Evolutionary conservation across 2,329 filamentous ascomycete genomes (phyloP), one percentile per base, ranked within the genome.

Genomic region (Phoma sp.): DNA sequence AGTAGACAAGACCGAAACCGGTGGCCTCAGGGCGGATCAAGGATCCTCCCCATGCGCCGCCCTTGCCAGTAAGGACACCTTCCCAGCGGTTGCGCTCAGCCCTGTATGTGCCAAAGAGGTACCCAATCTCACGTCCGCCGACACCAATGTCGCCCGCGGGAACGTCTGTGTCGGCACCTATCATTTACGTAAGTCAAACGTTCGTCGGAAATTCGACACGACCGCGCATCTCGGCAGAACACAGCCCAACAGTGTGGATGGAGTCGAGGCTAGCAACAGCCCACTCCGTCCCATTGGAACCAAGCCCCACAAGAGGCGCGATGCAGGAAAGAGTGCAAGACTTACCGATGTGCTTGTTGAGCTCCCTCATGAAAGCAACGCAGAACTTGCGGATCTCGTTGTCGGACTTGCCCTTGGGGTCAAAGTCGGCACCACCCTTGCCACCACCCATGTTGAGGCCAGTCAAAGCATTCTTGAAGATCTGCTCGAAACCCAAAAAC

Each of bases 381-480:
- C 93, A 98, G 86, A 99, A 98, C 75, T 91, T 90, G 73, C 95
- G 90, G 81, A 98, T 98, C 85, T 98, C 95, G 77, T 87, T 90
- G 80, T 99, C 93, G 51, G 89, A 90, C 86, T 97, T 98, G 82
- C 92, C 93, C 86, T 98, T 99, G 78, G 95, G 95, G 80, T 98
- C 92, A 77, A 99, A 98, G 83, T 98, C 95, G 76, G 93, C 89
- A 72, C 95, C 95, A 80, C 95, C 95, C 83, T 98, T 98, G 73
- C 90, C 95, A 81, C 95, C 95, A 64, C 95, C 95, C 87, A 99
- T 97, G 82, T 86, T 91, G 72, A 96, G 80, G 73, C 95, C 95
- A 59, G 95, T 98, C 67, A 98, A 82, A 66, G 95, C 95, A 90
- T 98, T 98, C 86, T 98, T 98, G 86, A 98, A 98, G 81, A 93